Base-by-base conservation (phyloP, 352 stramenopile species). In the Saprolegnia diclina region DNA sequence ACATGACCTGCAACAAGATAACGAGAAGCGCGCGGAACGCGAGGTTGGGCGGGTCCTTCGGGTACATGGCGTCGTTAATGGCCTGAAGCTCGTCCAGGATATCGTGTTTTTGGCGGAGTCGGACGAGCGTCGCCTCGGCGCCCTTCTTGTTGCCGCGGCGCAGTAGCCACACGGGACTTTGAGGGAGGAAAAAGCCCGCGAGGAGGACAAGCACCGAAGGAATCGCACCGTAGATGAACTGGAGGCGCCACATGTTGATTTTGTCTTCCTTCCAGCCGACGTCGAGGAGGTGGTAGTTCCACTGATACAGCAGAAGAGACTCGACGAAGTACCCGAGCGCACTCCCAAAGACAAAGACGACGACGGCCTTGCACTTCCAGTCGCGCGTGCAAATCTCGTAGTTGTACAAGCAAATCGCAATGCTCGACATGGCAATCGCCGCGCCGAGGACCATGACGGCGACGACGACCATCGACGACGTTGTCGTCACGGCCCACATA, bases 331-430 rank as follows among this genome's bases (percentile, higher is more conserved):
- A 94, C 7, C 79, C 84, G 18, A 95, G 72, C 19, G 79, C 74
- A 52, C 76, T 77, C 21, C 76, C 85, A 13, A 90, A 85, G 4
- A 94, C 66, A 71, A 95, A 95, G 50, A 93, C 78, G n/a, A 94
- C 67, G 38, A 94, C 85, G 22, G 85, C 86, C 72, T 95, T 94
- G 53, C 87, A 86, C 72, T 90, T 93, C 84, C 85, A 93, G 7
- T 85, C 87, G 24, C 80, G 75, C 81, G 90, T 93, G 72, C 83
- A 93, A 32, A 94, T 88, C 70, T 95, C 87, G 21, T 91, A 94
- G 72, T 93, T 94, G 81, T 94, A 95, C 55, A 94, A 73, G 53
- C 88, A 72, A 53, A 82, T 88, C 0, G 76, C 71, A 24, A 94
- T 77, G 21, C 85, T 89, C 4, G 93, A 77, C 85, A 94, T 95